Conservation (phyloP, 2,329 filamentous ascomycete species). For the Exophiala oligosperma region DNA sequence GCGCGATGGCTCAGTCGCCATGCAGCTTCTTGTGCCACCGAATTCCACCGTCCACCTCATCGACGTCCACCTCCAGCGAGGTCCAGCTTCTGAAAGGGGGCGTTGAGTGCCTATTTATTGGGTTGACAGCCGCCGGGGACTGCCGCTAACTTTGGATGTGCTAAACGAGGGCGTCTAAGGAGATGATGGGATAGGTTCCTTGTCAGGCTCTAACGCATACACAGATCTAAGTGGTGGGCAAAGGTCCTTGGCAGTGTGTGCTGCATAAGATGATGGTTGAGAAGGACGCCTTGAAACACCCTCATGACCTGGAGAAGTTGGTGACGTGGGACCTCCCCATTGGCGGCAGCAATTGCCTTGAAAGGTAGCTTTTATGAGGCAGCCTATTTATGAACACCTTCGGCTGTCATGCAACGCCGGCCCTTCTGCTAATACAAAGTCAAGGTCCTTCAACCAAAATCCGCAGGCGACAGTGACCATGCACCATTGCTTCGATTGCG, state of each 20-base stretch:
- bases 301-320: background rate
- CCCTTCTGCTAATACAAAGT: background rate
- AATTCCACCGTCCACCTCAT: no score
- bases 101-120: no score
- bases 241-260: background rate
- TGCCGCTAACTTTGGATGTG: no score
- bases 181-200: background rate
- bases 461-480: background rate
- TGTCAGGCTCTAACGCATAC: background rate
- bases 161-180: no score
- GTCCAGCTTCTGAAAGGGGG: no score
- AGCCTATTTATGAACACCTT: background rate
- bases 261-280: background rate
- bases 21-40: no score
- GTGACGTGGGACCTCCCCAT: background rate
- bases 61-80: no score
- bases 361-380: background rate
- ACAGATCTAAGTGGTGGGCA: background rate
- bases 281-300: background rate
- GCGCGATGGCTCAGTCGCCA: no score
- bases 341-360: background rate
- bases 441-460: background rate
- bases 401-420: background rate
- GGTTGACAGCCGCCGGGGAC: no score
- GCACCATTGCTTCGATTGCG: constrained; percentile 2